phyloP scores from a whole-genome alignment of 257 asterid genomes.

The Scutellaria minor region DNA sequence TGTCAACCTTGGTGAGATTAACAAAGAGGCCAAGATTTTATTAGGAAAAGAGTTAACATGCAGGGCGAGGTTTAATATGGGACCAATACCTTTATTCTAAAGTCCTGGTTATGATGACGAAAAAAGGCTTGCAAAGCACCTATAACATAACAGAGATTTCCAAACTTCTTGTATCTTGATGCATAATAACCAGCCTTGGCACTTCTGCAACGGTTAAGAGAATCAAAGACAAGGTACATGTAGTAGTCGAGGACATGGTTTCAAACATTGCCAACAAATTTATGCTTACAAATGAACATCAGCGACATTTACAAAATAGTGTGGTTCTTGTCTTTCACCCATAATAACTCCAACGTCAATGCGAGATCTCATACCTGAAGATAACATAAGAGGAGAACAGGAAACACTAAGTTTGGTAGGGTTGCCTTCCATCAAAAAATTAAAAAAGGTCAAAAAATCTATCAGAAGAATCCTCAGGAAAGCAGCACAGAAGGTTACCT shows the following conservation, averaged over 20 bases:
- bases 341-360: conserved; percentile 75
- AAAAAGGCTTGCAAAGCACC: conserved; percentile 88
- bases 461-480: conserved; percentile 23
- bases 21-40: conserved; percentile 21
- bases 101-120: conserved; percentile 74
- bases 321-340: conserved; percentile 65
- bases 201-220: conserved; percentile 57
- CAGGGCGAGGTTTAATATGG: neutral
- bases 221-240: conserved; percentile 16
- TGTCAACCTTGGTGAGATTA: conserved; percentile 59
- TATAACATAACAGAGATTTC: conserved; percentile 85
- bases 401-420: neutral
- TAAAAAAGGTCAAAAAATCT: conserved; percentile 1
- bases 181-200: conserved; percentile 95
- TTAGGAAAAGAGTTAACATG: conserved; percentile 18
- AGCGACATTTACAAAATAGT: conserved; percentile 87
- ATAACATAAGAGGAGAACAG: conserved; percentile 35
- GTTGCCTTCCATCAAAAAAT: conserved; percentile 12
- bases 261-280: conserved; percentile 28
- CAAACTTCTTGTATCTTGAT: conserved; percentile 83
- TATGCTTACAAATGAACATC: conserved; percentile 82
- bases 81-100: conserved; percentile 72
- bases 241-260: conserved; percentile 23
- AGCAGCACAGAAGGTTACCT: conserved; percentile 50
- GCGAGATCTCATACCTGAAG: conserved; percentile 71